A percentile compares a stretch with the other conserved stretches of the same genome.
phyloP scores from a whole-genome alignment of 257 asterid species.

The Ilex asprella region DNA sequence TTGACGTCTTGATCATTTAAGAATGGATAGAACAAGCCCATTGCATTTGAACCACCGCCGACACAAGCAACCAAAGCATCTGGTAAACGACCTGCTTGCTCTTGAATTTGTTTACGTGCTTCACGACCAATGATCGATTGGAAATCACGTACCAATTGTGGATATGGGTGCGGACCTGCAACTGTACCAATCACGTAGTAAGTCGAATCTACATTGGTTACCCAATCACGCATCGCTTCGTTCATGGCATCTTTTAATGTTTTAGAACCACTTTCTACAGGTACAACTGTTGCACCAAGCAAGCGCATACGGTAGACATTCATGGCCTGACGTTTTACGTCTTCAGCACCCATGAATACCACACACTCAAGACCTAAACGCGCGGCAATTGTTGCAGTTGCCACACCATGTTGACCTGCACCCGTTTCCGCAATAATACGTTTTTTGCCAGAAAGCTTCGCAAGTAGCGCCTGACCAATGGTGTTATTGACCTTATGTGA shows the following conservation, averaged over 20 bases:
- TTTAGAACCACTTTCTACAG: too few species aligned
- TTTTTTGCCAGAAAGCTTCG: neutral
- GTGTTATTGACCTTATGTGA: neutral
- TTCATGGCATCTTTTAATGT: slow-evolving; percentile 2
- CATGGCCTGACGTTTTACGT: neutral
- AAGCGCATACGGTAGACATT: neutral
- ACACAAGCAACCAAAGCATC: neutral
- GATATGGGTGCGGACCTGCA: slow-evolving; percentile 6
- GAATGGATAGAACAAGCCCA: neutral
- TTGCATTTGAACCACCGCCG: slow-evolving; percentile 7
- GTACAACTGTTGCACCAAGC: slow-evolving; percentile 1
- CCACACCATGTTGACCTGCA: slow-evolving; percentile 2
- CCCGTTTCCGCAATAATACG: slow-evolving; percentile 7
- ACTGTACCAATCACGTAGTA: neutral
- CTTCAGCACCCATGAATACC: neutral
- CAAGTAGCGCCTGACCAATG: neutral
- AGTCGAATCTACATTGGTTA: too few species aligned
- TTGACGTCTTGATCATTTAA: neutral
- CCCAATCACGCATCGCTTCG: neutral
- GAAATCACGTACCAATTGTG: neutral
- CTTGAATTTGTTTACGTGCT: neutral
- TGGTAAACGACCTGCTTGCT: neutral
- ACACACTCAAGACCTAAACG: neutral
- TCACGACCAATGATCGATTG: neutral
- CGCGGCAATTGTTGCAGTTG: neutral